These are phyloP conservation scores for Pseudonitzschia pungens DNA, from an alignment of 108 stramenopile genomes.

Conservation along the genomic window DNA sequence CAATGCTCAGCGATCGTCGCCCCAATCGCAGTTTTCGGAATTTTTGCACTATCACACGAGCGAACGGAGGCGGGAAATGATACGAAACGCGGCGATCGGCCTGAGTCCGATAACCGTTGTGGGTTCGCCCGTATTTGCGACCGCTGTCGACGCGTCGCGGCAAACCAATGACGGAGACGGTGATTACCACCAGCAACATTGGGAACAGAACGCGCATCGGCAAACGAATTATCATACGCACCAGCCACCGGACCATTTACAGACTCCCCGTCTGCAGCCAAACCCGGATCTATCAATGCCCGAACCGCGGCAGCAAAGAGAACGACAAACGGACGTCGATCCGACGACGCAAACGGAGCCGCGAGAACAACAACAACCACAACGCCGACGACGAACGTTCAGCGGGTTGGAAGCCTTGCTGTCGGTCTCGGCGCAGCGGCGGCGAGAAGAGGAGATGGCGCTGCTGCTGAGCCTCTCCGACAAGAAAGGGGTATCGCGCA, in stretches of 20 bases:
- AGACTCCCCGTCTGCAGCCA: not conserved
- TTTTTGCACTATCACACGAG: slow-evolving; percentile 10
- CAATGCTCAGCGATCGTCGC: not conserved
- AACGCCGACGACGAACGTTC: not conserved
- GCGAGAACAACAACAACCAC: not conserved
- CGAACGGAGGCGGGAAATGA: slow-evolving; percentile 11
- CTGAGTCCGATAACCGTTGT: slow-evolving; percentile 1
- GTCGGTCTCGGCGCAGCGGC: slow-evolving; percentile 14
- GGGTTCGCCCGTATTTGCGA: slow-evolving; percentile 9
- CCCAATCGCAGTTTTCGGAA: slow-evolving; percentile 6
- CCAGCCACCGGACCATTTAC: not conserved
- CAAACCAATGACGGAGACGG: not conserved
- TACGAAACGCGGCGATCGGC: slow-evolving; percentile 4
- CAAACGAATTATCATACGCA: slow-evolving; percentile 6
- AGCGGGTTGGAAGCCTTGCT: slow-evolving; percentile 10
- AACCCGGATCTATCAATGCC: not conserved
- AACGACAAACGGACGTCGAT: not conserved
- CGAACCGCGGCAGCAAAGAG: not conserved
- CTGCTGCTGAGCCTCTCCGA: slow-evolving; percentile 7
- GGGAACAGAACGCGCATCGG: not conserved
- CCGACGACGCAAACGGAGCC: not conserved
- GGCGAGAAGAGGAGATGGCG: slow-evolving; percentile 18
- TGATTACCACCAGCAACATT: not conserved
- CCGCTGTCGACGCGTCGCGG: not conserved
- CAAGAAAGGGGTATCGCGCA: not conserved